Evolutionary conservation across 75 land plant species (phyloP).

Genomic region (Picea glauca): DNA sequence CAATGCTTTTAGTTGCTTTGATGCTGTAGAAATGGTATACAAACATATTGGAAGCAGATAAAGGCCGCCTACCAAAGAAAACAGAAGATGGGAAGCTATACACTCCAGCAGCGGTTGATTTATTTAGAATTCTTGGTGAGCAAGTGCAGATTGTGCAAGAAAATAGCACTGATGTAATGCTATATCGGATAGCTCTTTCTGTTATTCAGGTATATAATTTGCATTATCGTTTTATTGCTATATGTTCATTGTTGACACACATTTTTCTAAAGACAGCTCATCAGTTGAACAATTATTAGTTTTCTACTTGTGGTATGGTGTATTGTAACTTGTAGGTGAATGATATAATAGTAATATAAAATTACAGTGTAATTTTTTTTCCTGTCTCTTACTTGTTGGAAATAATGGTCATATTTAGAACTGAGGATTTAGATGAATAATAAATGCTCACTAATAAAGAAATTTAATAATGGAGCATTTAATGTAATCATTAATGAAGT

Average conservation of each 20-base stretch:
- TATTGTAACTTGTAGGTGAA: neutral
- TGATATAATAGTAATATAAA: no score
- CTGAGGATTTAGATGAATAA: no score
- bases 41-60: constrained; percentile 92
- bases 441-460: no score
- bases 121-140: constrained; percentile 92
- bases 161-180: constrained; percentile 98
- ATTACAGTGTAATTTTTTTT: no score
- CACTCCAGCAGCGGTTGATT: constrained; percentile 97
- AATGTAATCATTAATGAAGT: no score
- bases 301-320: neutral
- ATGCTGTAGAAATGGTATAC: constrained; percentile 89
- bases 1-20: constrained; percentile 7
- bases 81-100: constrained; percentile 90
- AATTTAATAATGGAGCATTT: no score
- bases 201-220: constrained; percentile 76
- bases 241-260: neutral
- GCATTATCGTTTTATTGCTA: neutral
- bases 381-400: no score
- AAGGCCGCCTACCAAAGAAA: constrained; percentile 79
- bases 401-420: no score
- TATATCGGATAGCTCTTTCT: constrained; percentile 91
- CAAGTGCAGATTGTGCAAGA: constrained; percentile 98
- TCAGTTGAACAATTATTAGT: neutral
- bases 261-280: neutral